phyloP scores from a whole-genome alignment of 805 yeast species.

The Nakazawaea populi region DNA sequence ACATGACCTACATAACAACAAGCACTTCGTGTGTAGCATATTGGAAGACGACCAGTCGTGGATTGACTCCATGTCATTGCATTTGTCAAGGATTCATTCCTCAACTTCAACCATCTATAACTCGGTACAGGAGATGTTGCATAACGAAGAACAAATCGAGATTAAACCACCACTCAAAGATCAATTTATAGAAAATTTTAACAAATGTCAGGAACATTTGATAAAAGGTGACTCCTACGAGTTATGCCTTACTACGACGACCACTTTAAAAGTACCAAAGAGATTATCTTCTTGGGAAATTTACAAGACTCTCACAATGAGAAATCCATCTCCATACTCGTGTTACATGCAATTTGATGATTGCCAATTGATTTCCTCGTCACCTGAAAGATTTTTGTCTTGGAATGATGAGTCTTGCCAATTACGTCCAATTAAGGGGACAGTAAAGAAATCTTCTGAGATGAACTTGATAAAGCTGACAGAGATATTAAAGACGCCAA shows the following conservation, averaged over 20 bases:
- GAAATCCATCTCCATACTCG: slow-evolving; percentile 92
- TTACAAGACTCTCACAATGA: slow-evolving; percentile 61
- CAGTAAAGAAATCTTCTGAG: slow-evolving; percentile 62
- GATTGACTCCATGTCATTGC: slow-evolving; percentile 20
- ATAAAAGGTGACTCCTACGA: slow-evolving; percentile 89
- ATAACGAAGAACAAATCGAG: slow-evolving; percentile 16
- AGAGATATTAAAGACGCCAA: slow-evolving; percentile 66
- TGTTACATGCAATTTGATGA: slow-evolving; percentile 69
- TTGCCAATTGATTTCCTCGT: slow-evolving; percentile 68
- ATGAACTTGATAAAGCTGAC: slow-evolving; percentile 57
- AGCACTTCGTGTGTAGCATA: slow-evolving; percentile 49
- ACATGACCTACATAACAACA: slow-evolving; percentile 39
- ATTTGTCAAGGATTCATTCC: background rate
- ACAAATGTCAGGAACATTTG: slow-evolving; percentile 59
- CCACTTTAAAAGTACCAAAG: slow-evolving; percentile 48
- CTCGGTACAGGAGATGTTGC: background rate
- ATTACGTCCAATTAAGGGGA: slow-evolving; percentile 93
- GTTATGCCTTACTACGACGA: slow-evolving; percentile 79
- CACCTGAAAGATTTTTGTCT: slow-evolving; percentile 88
- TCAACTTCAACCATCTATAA: background rate
- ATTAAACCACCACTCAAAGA: slow-evolving; percentile 45
- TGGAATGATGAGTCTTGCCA: slow-evolving; percentile 69
- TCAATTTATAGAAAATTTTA: slow-evolving; percentile 49
- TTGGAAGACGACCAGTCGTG: slow-evolving; percentile 32
- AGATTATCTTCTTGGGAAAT: slow-evolving; percentile 65